Conservation (phyloP, 2,329 filamentous ascomycete genomes). For the Aspergillus fischeri region DNA sequence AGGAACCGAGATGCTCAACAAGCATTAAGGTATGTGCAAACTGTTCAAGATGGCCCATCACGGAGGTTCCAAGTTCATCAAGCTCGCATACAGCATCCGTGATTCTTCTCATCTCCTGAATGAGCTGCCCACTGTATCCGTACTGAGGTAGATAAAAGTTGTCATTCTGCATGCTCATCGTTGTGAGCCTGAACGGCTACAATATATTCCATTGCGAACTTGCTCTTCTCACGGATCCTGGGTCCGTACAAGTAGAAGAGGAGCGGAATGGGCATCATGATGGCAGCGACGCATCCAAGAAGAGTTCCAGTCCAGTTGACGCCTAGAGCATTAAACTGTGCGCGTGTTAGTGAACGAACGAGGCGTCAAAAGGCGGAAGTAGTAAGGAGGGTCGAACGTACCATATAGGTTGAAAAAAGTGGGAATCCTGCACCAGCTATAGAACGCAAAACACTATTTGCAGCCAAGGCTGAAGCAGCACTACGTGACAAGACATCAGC, state of each 20-base stretch:
- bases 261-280: conserved; percentile 31
- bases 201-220: conserved; percentile 29
- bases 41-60: not conserved
- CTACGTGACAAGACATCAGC: conserved; percentile 16
- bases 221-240: conserved; percentile 30
- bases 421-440: conserved; percentile 33
- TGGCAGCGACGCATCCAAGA: conserved; percentile 25
- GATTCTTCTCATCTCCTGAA: not conserved
- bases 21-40: not conserved
- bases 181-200: conserved; percentile 11
- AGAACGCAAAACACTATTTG: conserved; percentile 47
- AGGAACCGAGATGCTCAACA: not conserved
- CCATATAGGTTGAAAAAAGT: conserved; percentile 33
- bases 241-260: conserved; percentile 35
- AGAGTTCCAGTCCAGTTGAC: conserved; percentile 31
- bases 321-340: conserved; percentile 40
- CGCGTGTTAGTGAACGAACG: not conserved
- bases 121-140: not conserved
- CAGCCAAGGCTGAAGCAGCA: conserved; percentile 46
- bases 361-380: not conserved
- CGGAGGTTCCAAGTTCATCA: not conserved
- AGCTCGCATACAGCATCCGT: not conserved
- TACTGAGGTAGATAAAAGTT: not conserved
- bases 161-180: conserved; percentile 3
- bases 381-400: conserved; percentile 5